These are phyloP conservation scores for Colletotrichum sp. DNA, from an alignment of 2,329 filamentous ascomycete genomes.

Conservation along the genomic window DNA sequence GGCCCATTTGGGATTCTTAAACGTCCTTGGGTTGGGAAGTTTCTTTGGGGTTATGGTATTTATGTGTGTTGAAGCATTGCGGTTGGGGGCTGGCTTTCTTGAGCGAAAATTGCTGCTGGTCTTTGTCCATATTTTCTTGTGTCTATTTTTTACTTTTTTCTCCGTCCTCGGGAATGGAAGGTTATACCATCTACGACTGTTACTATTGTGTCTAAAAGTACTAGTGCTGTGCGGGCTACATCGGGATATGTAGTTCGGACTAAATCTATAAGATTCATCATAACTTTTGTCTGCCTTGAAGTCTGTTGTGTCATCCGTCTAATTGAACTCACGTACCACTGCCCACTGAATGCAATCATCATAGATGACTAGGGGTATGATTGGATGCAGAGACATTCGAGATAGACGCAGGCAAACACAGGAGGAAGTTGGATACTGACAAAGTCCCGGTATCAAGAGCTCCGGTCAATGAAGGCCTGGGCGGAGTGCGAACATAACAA, in stretches of 20 bases:
- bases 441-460: background rate
- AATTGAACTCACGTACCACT: too few species aligned
- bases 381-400: background rate
- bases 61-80: background rate
- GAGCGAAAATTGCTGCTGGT: background rate
- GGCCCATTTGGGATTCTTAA: slow-evolving; percentile 72
- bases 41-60: background rate
- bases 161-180: background rate
- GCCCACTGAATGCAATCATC: too few species aligned
- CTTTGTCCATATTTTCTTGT: background rate
- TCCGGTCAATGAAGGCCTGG: too few species aligned
- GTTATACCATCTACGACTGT: background rate
- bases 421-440: fast-evolving
- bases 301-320: too few species aligned
- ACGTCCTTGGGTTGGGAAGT: background rate
- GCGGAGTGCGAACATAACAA: background rate
- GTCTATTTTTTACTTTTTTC: background rate
- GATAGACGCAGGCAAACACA: fast-evolving
- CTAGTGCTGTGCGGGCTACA: background rate
- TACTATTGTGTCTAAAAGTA: background rate
- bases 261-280: background rate
- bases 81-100: background rate
- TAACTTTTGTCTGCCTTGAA: background rate
- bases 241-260: background rate
- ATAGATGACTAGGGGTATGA: too few species aligned